These are phyloP conservation scores for Aspergillus tamarii DNA, from an alignment of 2,329 filamentous ascomycete species.

Conservation along the genomic window DNA sequence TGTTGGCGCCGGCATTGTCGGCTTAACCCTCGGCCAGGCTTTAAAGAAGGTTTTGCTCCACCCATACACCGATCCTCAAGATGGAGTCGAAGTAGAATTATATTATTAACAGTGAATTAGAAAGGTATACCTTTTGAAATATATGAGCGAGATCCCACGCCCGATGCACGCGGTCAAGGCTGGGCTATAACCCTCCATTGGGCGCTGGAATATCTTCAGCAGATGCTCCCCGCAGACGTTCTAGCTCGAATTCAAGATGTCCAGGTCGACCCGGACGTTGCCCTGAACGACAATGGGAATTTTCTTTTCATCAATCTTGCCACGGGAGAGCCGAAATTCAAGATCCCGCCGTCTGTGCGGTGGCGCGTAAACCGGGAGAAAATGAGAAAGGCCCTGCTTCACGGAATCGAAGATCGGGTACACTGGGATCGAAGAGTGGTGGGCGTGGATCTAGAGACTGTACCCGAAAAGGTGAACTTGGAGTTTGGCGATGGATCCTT, in stretches of 20 bases:
- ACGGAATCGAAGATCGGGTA: slow-evolving; percentile 27
- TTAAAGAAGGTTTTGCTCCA: slow-evolving; percentile 19
- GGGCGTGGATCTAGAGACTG: slow-evolving; percentile 10
- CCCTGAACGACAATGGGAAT: slow-evolving; percentile 28
- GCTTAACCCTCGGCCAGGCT: slow-evolving; percentile 29
- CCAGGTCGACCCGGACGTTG: slow-evolving; percentile 29
- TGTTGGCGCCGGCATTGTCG: slow-evolving; percentile 31
- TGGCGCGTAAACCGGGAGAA: slow-evolving; percentile 34
- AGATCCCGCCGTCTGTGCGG: slow-evolving; percentile 31
- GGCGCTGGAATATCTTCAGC: slow-evolving; percentile 26
- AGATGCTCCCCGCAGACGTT: slow-evolving; percentile 24
- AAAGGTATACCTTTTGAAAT: slow-evolving; percentile 35
- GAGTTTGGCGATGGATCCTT: slow-evolving; percentile 15
- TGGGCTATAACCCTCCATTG: slow-evolving; percentile 34
- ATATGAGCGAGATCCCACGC: slow-evolving; percentile 33
- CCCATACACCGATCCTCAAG: neutral
- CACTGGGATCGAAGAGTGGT: slow-evolving; percentile 24
- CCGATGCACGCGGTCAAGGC: slow-evolving; percentile 28
- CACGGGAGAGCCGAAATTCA: slow-evolving; percentile 32
- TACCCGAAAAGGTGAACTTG: neutral
- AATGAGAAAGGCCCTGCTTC: slow-evolving; percentile 22
- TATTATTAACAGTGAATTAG: slow-evolving; percentile 10
- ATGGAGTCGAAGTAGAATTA: neutral
- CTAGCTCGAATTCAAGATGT: slow-evolving; percentile 21
- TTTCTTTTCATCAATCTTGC: slow-evolving; percentile 35